Base-by-base conservation (phyloP, 106 monocot genomes). In the Allium sativum region DNA sequence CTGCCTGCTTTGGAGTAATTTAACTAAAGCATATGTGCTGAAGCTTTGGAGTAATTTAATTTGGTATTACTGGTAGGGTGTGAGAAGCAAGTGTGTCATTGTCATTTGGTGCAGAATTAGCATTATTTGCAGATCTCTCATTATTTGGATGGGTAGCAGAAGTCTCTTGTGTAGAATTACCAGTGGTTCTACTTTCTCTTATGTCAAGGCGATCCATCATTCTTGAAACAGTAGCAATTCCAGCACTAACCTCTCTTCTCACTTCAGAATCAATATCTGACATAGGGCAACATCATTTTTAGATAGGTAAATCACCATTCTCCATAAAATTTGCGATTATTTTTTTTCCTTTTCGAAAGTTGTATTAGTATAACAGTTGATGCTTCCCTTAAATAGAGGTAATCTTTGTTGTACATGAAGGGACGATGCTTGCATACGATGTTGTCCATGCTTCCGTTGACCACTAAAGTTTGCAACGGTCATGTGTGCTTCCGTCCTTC, bases 131-230 rank as follows among this genome's bases (percentile, higher is more conserved):
- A 45, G 40, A 7, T 59, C 48, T 45, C 58, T 59, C 74, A 59
- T 51, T 68, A 52, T 53, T 77, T 31, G 72, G 52, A 6, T 44
- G 70, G 11, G 45, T 40, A 41, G 46, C 45, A 17, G 72, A 64
- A 62, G 12, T 21, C 18, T 65, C 70, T 20, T 62, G 12, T 0
- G 41, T 48, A 66, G 80, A 67, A 52, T 66, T 14, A 55, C 45
- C 21, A 52, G 67, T 42, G 55, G 72, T 61, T n/a, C 41, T 67
- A 40, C 46, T 69, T 2, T 84, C 89, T 56, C 75, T 76, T 21
- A 72, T 76, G 55, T 87, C 86, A 21, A 87, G 70, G 22, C 74
- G 83, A 44, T 81, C 84, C 72, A 87, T 87, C 78, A 87, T 81
- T 44, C 72, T 80, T 51, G 87, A 87, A 7, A 92, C 79, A 17